phyloP scores from a whole-genome alignment of 2,329 filamentous ascomycete species.

The Volutella citrinella region DNA sequence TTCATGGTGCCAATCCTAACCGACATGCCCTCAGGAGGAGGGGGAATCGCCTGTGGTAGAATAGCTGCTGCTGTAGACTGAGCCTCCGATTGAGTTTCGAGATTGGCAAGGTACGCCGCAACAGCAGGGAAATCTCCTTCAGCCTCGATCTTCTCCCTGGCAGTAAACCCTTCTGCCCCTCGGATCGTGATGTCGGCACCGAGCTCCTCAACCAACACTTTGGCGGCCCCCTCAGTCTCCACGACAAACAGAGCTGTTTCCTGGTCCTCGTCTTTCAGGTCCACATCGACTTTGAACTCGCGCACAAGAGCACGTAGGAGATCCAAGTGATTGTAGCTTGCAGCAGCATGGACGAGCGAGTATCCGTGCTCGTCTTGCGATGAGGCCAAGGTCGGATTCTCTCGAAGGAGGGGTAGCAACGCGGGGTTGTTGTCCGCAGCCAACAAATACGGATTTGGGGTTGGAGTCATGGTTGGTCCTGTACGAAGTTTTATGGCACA shows the following conservation, averaged over 20 bases:
- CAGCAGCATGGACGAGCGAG: slow-evolving; percentile 87
- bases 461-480: slow-evolving; percentile 49
- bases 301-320: slow-evolving; percentile 73
- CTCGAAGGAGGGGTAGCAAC: slow-evolving; percentile 71
- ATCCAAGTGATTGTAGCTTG: slow-evolving; percentile 84
- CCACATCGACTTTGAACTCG: slow-evolving; percentile 74
- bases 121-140: slow-evolving; percentile 23
- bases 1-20: slow-evolving; percentile 76
- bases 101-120: slow-evolving; percentile 18
- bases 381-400: slow-evolving; percentile 72
- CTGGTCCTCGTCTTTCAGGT: slow-evolving; percentile 83
- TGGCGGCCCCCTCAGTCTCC: slow-evolving; percentile 76
- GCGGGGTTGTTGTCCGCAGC: slow-evolving; percentile 78
- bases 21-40: slow-evolving; percentile 71
- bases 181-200: slow-evolving; percentile 62
- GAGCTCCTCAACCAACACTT: slow-evolving; percentile 78
- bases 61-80: slow-evolving; percentile 24
- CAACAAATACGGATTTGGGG: slow-evolving; percentile 65
- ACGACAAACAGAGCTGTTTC: slow-evolving; percentile 95
- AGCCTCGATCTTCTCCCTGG: slow-evolving; percentile 67
- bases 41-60: slow-evolving; percentile 46
- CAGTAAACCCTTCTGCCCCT: slow-evolving; percentile 76
- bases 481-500: too few species aligned
- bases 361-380: slow-evolving; percentile 89
- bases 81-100: slow-evolving; percentile 17